Conservation (phyloP, 805 yeast genomes). For the Candida mattraensis region DNA sequence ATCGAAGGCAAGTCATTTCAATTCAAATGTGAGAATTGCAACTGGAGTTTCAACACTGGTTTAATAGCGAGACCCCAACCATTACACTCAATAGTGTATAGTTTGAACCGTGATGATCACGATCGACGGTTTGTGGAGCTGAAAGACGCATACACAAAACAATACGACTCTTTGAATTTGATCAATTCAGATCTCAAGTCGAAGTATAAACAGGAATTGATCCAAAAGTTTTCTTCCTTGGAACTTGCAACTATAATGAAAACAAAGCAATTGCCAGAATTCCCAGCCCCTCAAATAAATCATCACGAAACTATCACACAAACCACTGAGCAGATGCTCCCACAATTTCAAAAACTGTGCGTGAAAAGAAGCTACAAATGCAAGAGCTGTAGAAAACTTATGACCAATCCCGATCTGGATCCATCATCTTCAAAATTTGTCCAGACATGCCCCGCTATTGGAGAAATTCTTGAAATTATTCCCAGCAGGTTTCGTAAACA, state of each 20-base stretch:
- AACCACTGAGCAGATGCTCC: slow-evolving; percentile 10
- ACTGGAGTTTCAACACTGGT: slow-evolving; percentile 37
- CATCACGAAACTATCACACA: slow-evolving; percentile 1
- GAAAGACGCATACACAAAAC: slow-evolving; percentile 17
- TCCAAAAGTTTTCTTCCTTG: slow-evolving; percentile 18
- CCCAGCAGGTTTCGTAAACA: slow-evolving; percentile 8
- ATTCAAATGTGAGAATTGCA: slow-evolving; percentile 40
- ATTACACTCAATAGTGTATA: slow-evolving; percentile 30
- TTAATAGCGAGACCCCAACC: slow-evolving; percentile 43
- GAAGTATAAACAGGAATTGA: slow-evolving; percentile 13
- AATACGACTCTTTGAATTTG: slow-evolving; percentile 17
- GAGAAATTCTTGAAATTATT: slow-evolving; percentile 24
- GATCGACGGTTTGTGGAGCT: slow-evolving; percentile 17
- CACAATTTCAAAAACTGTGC: slow-evolving; percentile 20
- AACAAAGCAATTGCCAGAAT: slow-evolving; percentile 7
- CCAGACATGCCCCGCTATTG: slow-evolving; percentile 16
- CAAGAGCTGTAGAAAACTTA: slow-evolving; percentile 20
- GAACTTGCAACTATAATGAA: slow-evolving; percentile 24
- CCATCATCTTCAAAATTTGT: slow-evolving; percentile 20
- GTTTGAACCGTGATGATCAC: slow-evolving; percentile 10
- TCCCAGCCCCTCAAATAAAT: not conserved
- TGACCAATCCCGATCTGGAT: slow-evolving; percentile 22
- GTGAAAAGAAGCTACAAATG: slow-evolving; percentile 20
- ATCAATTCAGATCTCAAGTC: slow-evolving; percentile 8
- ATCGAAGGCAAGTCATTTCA: slow-evolving; percentile 35